phyloP scores from a whole-genome alignment of 352 stramenopile species.

The Globisporangium splendens region DNA sequence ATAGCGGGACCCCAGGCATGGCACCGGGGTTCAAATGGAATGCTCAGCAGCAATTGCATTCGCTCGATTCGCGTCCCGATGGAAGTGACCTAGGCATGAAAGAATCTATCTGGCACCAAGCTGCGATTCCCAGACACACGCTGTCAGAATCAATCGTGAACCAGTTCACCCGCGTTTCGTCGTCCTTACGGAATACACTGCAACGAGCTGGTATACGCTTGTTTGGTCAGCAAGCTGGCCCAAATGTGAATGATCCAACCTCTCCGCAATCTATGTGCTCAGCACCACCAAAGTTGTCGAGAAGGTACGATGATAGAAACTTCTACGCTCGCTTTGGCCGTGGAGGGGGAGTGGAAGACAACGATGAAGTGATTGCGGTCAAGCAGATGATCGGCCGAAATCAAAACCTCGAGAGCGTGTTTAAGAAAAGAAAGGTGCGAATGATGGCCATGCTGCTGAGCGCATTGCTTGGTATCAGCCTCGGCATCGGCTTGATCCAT shows the following conservation, averaged over 20 bases:
- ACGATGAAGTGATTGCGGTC: conserved; percentile 16
- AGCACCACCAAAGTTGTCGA: conserved; percentile 29
- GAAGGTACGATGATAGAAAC: conserved; percentile 36
- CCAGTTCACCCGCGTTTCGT: conserved; percentile 37
- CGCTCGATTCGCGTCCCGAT: conserved; percentile 13
- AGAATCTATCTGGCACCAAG: conserved; percentile 28
- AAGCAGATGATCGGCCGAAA: conserved; percentile 11
- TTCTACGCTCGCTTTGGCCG: conserved; percentile 35
- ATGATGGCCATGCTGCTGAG: conserved; percentile 20
- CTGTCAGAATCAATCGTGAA: conserved; percentile 19
- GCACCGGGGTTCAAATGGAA: conserved; percentile 13
- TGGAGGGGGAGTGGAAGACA: conserved; percentile 24
- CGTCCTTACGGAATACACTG: conserved; percentile 34
- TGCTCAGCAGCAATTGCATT: conserved; percentile 7
- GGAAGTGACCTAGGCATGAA: conserved; percentile 27
- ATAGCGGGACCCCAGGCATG: conserved; percentile 1
- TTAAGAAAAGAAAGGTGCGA: conserved; percentile 12
- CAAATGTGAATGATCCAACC: conserved; percentile 18
- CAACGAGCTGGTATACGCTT: conserved; percentile 25
- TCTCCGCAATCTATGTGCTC: conserved; percentile 44
- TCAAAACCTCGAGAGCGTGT: conserved; percentile 5
- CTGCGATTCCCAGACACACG: conserved; percentile 10
- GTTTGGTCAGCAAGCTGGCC: conserved; percentile 11
- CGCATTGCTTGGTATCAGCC: conserved; percentile 26
- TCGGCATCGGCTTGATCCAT: conserved; percentile 32